Base-by-base conservation (phyloP, 331 rosid genomes). In the Acacia concinna region DNA sequence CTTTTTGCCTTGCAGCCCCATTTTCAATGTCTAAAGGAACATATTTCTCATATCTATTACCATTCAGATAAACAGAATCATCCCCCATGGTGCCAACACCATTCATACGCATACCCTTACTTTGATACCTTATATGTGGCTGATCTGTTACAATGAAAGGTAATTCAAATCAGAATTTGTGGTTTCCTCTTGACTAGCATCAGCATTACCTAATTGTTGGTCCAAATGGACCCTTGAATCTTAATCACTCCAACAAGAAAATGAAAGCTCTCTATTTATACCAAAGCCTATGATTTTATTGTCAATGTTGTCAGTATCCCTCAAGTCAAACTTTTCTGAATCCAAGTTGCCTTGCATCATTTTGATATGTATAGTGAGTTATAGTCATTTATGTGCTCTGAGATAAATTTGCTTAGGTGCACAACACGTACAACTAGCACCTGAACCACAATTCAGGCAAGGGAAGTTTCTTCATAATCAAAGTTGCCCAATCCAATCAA, bases 201-300 rank as follows among this genome's bases (percentile, higher is more conserved):
- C 86, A 2, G 37, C 5, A 34, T 34, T 34, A 34, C 37, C 37
- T 34, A 34, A 34, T 3, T 34, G 37, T 34, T 34, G 37, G 0
- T 34, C 37, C 37, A 34, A 34, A 34, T 34, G 82, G 63, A 83
- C 64, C 37, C 52, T 83, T 78, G 79, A 90, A 71, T 83, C 85
- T 63, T 92, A 88, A 78, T 85, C 92, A 47, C 82, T 89, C 97
- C 97, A 90, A 67, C 91, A 38, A 4, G 92, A 91, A 71, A 92
- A 92, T 17, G 94, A 94, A 73, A 83, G 95, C 56, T 86, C 94
- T 81, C 94, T 84, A 47, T 81, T 81, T 78, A 84, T 56, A 75
- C 86, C 87, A 6, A 81, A 79, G 68, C 81, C 85, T 76, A 76
- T 79, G 75, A 73, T 82, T 85, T n/a, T n/a, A n/a, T n/a, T 71